Percentiles rank a stretch among this genome's conserved stretches.
Conservation (phyloP, 2,329 filamentous ascomycete genomes). For the Colletotrichum zoysiae region DNA sequence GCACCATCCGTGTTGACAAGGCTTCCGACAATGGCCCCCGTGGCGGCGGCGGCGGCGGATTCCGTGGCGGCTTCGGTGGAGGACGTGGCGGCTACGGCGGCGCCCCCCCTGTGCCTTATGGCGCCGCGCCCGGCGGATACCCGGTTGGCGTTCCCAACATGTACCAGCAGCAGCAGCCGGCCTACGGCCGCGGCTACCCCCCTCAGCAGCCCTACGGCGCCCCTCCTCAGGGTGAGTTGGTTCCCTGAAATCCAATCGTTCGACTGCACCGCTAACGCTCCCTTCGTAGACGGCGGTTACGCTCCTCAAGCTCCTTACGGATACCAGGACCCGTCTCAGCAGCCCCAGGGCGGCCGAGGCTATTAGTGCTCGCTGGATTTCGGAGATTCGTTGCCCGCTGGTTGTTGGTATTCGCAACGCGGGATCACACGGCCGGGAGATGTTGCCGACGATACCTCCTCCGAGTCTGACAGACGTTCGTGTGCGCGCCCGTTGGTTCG, state of each 20-base stretch:
- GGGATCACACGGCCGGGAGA: slow-evolving; percentile 36
- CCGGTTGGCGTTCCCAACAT: slow-evolving; percentile 52
- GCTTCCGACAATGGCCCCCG: slow-evolving; percentile 83
- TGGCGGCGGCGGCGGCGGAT: slow-evolving; percentile 61
- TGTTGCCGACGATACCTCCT: slow-evolving; percentile 41
- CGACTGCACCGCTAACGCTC: not conserved
- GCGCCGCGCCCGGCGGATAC: slow-evolving; percentile 49
- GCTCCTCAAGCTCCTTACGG: slow-evolving; percentile 52
- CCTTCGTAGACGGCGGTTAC: slow-evolving; percentile 30
- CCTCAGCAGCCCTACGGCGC: slow-evolving; percentile 53
- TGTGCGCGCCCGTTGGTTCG: slow-evolving; percentile 44
- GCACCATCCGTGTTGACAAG: slow-evolving; percentile 94
- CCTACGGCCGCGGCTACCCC: slow-evolving; percentile 61
- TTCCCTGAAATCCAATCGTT: slow-evolving; percentile 20
- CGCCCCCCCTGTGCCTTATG: slow-evolving; percentile 51
- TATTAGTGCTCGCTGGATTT: slow-evolving; percentile 52
- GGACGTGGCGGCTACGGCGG: slow-evolving; percentile 51
- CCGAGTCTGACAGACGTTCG: slow-evolving; percentile 42
- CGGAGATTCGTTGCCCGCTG: slow-evolving; percentile 42
- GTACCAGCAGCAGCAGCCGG: slow-evolving; percentile 51
- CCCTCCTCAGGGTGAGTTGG: slow-evolving; percentile 55
- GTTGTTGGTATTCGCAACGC: slow-evolving; percentile 35
- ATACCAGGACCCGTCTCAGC: slow-evolving; percentile 60
- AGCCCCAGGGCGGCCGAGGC: slow-evolving; percentile 53
- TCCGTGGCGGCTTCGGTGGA: slow-evolving; percentile 56